Percentiles rank a stretch among this genome's conserved stretches.
These are phyloP conservation scores for Boletus speciosus DNA, from an alignment of 768 basidiomycete species.

Conservation along the genomic window DNA sequence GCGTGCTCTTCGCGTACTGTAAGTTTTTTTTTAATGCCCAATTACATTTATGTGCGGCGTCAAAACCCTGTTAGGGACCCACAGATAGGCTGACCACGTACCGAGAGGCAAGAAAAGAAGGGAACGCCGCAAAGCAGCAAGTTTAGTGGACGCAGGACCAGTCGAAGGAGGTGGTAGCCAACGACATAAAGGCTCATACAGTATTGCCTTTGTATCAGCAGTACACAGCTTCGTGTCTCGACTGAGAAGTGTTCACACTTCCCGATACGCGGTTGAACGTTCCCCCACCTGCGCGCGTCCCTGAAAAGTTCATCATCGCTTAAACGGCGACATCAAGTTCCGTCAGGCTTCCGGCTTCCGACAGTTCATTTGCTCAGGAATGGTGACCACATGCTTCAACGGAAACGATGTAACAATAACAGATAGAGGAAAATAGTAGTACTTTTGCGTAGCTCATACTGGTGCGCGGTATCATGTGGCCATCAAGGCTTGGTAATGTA, in stretches of 20 bases:
- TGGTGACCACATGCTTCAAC: constrained; percentile 6
- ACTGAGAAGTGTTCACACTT: constrained; percentile 19
- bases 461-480: not conserved
- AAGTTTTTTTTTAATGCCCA: constrained; percentile 22
- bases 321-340: constrained; percentile 23
- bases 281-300: constrained; percentile 13
- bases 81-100: constrained; percentile 11
- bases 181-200: not conserved
- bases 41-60: constrained; percentile 12
- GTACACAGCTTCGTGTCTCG: constrained; percentile 15
- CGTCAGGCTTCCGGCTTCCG: constrained; percentile 17
- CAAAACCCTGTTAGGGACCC: constrained; percentile 22
- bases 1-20: constrained; percentile 18
- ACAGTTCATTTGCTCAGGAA: constrained; percentile 11
- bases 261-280: constrained; percentile 20
- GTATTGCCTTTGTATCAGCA: not conserved
- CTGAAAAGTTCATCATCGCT: constrained; percentile 24
- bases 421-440: constrained; percentile 13
- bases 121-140: constrained; percentile 8
- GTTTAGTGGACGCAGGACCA: not conserved
- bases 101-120: constrained; percentile 4
- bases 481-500: not conserved
- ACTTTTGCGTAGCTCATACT: constrained; percentile 14
- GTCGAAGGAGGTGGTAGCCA: not conserved
- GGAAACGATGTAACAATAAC: constrained; percentile 19